A percentile compares a stretch with the other conserved stretches of the same genome.
Evolutionary conservation across 2,329 filamentous ascomycete genomes (phyloP).

Genomic region (Xylogone sp.): DNA sequence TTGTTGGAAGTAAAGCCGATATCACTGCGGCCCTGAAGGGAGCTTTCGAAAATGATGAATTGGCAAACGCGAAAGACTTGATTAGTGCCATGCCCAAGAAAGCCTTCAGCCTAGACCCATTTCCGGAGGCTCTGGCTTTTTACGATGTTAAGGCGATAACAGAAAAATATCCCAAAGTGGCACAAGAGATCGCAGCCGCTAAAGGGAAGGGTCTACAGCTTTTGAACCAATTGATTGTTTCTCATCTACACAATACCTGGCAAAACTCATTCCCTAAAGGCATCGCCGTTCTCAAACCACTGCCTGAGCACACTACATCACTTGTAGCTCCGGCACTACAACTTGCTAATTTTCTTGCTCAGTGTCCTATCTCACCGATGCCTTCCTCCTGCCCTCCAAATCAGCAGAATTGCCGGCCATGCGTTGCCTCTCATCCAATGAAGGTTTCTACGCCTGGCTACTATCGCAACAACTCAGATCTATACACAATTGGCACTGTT

Average conservation of each 20-base stretch:
- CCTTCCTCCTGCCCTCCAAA: constrained; percentile 84
- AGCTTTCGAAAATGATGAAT: constrained; percentile 51
- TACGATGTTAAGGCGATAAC: constrained; percentile 65
- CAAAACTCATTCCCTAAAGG: constrained; percentile 74
- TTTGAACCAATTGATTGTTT: constrained; percentile 74
- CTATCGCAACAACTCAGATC: constrained; percentile 67
- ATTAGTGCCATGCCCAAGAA: constrained; percentile 55
- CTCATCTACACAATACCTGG: constrained; percentile 82
- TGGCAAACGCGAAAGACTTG: constrained; percentile 59
- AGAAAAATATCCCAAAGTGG: constrained; percentile 63
- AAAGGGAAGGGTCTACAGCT: constrained; percentile 58
- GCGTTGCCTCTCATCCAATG: constrained; percentile 60
- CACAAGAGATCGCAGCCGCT: constrained; percentile 54
- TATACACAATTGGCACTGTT: constrained; percentile 82
- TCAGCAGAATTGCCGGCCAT: constrained; percentile 67
- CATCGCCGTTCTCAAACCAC: constrained; percentile 77
- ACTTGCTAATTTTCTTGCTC: constrained; percentile 70
- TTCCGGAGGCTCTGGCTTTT: constrained; percentile 68
- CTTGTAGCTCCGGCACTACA: constrained; percentile 67
- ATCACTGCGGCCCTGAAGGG: constrained; percentile 61
- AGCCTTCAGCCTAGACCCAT: constrained; percentile 61
- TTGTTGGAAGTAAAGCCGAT: constrained; percentile 63
- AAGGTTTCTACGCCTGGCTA: constrained; percentile 61
- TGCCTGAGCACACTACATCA: constrained; percentile 69
- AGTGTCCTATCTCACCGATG: constrained; percentile 71